Base-by-base conservation (phyloP, 805 yeast genomes). In the Candida ovalis region DNA sequence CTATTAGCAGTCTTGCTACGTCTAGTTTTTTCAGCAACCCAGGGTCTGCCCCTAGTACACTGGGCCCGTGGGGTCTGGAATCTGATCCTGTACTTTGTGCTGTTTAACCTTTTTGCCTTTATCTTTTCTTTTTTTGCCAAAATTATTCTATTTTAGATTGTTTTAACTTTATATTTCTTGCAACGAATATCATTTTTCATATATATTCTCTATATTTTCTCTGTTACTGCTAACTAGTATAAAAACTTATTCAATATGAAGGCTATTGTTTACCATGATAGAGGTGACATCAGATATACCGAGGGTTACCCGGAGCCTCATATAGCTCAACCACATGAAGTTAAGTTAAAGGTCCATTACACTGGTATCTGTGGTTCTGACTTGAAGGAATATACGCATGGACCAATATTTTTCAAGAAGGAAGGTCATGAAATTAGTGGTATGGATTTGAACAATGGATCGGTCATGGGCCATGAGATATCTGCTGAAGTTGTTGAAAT, bases 351-450 rank as follows among this genome's bases (percentile, higher is more conserved):
- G 21, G 70, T 76, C n/a, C 58, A 69, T 9, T 77, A 69, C 61
- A 74, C 81, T 51, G 84, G 83, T 1, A 77, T 80, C 43, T 80
- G 84, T 54, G 84, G 84, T n/a, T 68, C 78, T 7, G 84, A 79
- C 56, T 60, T 79, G 43, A 78, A 76, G 51, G 79, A 81, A 57
- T 47, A 52, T 19, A 36, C 50, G 9, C 52, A 49, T 15, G 82
- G 81, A 0, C 85, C 86, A 6, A 75, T 76, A 46, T 78, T 81
- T 58, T 77, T 78, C 61, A 53, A 57, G n/a, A 56, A 44, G 27
- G 45, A 53, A 32, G 42, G 56, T 2, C 69, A 74, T 49, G 66
- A 66, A 42, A 59, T 76, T 18, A 71, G 75, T 8, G 72, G 71
- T 5, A 59, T 61, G 12, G 61, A 59, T 30, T 58, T 71, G 10